Conservation (phyloP, 2,329 filamentous ascomycete species). For the Ceratocystis harringtonii region DNA sequence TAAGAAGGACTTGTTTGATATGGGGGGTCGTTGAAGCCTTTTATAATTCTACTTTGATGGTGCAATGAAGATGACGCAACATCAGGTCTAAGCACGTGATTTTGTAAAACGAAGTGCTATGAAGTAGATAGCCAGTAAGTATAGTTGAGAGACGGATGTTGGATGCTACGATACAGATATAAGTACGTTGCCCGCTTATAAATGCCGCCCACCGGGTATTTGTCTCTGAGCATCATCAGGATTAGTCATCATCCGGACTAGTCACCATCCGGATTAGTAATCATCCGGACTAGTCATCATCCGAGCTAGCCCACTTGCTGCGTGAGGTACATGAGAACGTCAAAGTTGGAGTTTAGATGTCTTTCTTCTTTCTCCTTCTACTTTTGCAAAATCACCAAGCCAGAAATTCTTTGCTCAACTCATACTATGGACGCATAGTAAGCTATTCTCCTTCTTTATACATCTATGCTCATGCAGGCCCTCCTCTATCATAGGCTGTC, state of each 20-base stretch:
- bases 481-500: not conserved
- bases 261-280: not conserved
- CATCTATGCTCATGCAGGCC: not conserved
- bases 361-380: not conserved
- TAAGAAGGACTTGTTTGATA: not conserved
- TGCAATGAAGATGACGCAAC: not conserved
- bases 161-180: not conserved
- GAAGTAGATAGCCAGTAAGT: no score
- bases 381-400: not conserved
- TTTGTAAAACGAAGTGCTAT: not conserved
- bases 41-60: no score
- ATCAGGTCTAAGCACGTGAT: not conserved
- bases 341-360: no score
- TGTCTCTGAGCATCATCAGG: not conserved
- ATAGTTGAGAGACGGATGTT: no score
- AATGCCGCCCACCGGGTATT: not conserved
- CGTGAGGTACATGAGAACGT: no score
- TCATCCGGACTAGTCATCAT: not conserved
- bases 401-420: not conserved
- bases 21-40: not conserved
- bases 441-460: not conserved
- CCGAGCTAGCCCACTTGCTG: not conserved
- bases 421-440: no score
- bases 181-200: not conserved
- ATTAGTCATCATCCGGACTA: not conserved